Evolutionary conservation across 2,329 filamentous ascomycete species (phyloP).

Genomic region (Apiospora phragmitis): DNA sequence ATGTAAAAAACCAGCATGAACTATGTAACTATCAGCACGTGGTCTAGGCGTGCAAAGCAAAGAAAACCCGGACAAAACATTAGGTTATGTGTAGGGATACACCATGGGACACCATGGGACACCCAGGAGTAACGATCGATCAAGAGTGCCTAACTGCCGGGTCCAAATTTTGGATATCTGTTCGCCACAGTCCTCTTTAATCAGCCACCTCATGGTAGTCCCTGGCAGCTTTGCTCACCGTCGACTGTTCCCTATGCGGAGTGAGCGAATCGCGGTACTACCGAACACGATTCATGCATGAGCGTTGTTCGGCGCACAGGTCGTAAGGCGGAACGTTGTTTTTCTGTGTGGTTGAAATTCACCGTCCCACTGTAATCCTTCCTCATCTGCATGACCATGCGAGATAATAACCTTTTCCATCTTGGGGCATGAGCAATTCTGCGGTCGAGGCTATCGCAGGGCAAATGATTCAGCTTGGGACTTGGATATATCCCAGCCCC

Average conservation of each 20-base stretch:
- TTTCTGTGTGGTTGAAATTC: not conserved
- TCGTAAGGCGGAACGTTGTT: not conserved
- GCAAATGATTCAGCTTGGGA: not conserved
- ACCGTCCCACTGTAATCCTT: not conserved
- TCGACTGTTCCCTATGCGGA: not conserved
- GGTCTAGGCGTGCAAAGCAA: not conserved
- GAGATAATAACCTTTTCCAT: not conserved
- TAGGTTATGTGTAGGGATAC: not conserved
- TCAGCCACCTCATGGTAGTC: not conserved
- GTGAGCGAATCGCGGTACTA: conserved; percentile 1
- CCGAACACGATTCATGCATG: not conserved
- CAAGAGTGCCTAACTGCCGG: not conserved
- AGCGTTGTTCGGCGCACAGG: not conserved
- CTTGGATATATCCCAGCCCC: not conserved
- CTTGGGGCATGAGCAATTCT: not conserved
- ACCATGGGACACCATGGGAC: not conserved
- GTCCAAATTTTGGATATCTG: not conserved
- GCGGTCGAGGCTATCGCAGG: not conserved
- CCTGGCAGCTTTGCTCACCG: not conserved
- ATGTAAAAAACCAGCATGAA: not conserved
- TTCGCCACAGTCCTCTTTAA: not conserved
- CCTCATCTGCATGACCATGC: not conserved
- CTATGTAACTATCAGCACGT: not conserved
- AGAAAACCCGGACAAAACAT: not conserved
- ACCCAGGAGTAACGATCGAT: not conserved